phyloP scores from a whole-genome alignment of 2,329 filamentous ascomycete genomes.

The Verticillium zaregamsianum region DNA sequence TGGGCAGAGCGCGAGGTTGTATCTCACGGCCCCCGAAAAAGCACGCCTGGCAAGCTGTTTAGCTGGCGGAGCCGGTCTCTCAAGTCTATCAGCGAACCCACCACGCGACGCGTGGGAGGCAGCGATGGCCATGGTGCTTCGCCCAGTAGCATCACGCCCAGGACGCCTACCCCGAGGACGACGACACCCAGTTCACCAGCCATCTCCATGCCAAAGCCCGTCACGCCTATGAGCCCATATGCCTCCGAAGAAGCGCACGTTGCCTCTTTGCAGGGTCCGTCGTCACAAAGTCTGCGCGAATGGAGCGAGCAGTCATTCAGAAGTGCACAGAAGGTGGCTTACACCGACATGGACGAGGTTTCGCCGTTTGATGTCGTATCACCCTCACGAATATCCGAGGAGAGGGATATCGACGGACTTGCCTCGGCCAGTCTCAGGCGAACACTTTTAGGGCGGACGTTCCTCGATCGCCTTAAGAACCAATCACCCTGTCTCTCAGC shows the following conservation, averaged over 20 bases:
- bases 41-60: constrained; percentile 29
- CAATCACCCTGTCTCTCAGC: not conserved
- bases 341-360: not conserved
- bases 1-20: constrained; percentile 53
- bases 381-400: not conserved
- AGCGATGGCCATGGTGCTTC: not conserved
- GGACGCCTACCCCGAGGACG: constrained; percentile 6
- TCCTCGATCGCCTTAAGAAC: not conserved
- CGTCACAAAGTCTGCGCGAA: not conserved
- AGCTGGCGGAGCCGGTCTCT: constrained; percentile 35
- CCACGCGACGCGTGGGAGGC: constrained; percentile 5
- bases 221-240: constrained; percentile 34
- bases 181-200: not conserved
- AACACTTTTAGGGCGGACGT: not conserved
- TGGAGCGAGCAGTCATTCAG: not conserved
- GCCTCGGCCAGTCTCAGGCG: not conserved
- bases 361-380: not conserved
- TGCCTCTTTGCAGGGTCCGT: constrained; percentile 36
- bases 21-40: constrained; percentile 21
- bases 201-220: not conserved
- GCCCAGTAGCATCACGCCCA: constrained; percentile 4
- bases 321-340: not conserved
- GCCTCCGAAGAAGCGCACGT: constrained; percentile 45
- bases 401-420: not conserved
- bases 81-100: constrained; percentile 30